Percentiles rank a stretch among this genome's conserved stretches.
These are phyloP conservation scores for Schwanniomyces yamadae DNA, from an alignment of 805 yeast species.

Conservation along the genomic window DNA sequence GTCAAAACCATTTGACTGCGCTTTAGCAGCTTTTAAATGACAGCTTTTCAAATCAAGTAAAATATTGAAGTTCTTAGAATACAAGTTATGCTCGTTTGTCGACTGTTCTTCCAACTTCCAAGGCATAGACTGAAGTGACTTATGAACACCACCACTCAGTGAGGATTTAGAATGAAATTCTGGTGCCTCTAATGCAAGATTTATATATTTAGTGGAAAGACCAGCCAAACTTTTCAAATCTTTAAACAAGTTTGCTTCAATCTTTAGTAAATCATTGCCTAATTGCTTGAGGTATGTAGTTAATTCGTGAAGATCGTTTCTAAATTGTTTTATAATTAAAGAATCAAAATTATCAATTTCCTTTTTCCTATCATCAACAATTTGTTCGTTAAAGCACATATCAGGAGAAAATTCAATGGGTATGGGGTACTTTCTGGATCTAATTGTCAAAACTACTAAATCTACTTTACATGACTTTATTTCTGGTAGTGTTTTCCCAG, in stretches of 20 bases:
- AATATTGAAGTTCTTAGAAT: slow-evolving; percentile 29
- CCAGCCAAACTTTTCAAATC: slow-evolving; percentile 37
- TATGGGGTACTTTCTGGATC: slow-evolving; percentile 33
- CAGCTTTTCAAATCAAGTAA: slow-evolving; percentile 28
- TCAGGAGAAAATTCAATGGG: slow-evolving; percentile 43
- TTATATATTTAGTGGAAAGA: slow-evolving; percentile 34
- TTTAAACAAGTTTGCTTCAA: slow-evolving; percentile 35
- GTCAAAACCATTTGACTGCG: slow-evolving; percentile 22
- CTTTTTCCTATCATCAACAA: slow-evolving; percentile 22
- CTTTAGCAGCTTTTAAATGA: slow-evolving; percentile 25
- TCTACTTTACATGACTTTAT: slow-evolving; percentile 34
- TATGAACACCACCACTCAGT: slow-evolving; percentile 19
- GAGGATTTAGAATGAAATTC: slow-evolving; percentile 12
- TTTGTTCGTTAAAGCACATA: slow-evolving; percentile 36
- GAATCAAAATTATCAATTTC: slow-evolving; percentile 29
- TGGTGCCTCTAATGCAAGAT: slow-evolving; percentile 23
- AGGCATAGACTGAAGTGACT: slow-evolving; percentile 23
- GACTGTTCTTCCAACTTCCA: slow-evolving; percentile 24
- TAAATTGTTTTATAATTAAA: slow-evolving; percentile 33
- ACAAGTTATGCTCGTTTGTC: slow-evolving; percentile 17
- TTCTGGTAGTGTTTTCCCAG: slow-evolving; percentile 24
- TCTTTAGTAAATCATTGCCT: slow-evolving; percentile 32
- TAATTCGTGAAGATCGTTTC: slow-evolving; percentile 23
- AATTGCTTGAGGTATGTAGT: slow-evolving; percentile 29
- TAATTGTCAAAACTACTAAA: slow-evolving; percentile 33